These are phyloP conservation scores for Steccherinum ochraceum DNA, from an alignment of 768 basidiomycete species.

Conservation along the genomic window DNA sequence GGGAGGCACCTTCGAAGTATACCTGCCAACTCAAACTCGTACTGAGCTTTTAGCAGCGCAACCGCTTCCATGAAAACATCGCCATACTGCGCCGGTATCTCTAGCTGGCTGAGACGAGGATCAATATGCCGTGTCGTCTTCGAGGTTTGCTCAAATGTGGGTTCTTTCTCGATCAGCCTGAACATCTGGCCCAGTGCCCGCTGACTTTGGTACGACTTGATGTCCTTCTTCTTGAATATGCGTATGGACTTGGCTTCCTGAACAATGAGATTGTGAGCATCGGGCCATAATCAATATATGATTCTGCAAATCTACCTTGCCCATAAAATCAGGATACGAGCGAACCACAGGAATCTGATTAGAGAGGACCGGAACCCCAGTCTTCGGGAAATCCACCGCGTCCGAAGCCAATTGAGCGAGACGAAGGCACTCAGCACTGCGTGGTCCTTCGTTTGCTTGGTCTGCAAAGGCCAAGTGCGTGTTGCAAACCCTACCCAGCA, in stretches of 20 bases:
- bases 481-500: slow-evolving; percentile 9
- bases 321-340: slow-evolving; percentile 11
- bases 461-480: slow-evolving; percentile 10
- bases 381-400: slow-evolving; percentile 11
- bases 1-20: slow-evolving; percentile 4
- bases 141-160: slow-evolving; percentile 4
- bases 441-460: background rate
- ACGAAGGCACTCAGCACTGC: background rate
- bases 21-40: slow-evolving; percentile 8
- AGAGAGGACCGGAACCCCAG: slow-evolving; percentile 1
- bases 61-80: background rate
- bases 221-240: slow-evolving; percentile 5
- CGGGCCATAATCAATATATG: background rate
- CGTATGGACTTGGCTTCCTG: slow-evolving; percentile 9
- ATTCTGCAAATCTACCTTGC: slow-evolving; percentile 2
- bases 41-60: slow-evolving; percentile 3
- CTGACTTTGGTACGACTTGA: slow-evolving; percentile 5
- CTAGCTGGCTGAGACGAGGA: no score
- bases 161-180: slow-evolving; percentile 7
- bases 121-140: no score
- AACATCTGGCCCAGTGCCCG: slow-evolving; percentile 8
- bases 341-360: background rate
- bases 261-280: background rate
- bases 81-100: background rate
- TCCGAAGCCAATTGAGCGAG: slow-evolving; percentile 6